These are phyloP conservation scores for Coffea canephora DNA, from an alignment of 257 asterid species.

Conservation along the genomic window DNA sequence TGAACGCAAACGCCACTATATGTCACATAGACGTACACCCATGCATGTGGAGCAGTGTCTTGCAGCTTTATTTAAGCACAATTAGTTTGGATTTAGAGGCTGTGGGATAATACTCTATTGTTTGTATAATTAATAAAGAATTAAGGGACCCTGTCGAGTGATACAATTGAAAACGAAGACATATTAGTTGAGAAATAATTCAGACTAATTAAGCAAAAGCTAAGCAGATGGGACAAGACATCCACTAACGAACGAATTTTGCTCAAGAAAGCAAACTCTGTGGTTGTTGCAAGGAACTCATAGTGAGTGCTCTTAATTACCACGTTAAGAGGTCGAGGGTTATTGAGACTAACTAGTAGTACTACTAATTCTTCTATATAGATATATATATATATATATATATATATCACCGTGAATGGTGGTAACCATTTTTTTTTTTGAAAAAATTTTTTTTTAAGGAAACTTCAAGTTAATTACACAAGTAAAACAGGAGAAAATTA, in stretches of 20 bases:
- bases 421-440: background rate
- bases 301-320: background rate
- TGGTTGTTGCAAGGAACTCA: background rate
- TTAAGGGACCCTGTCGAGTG: background rate
- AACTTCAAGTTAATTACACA: too few relatives aligned
- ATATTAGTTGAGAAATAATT: conserved; percentile 15
- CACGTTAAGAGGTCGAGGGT: background rate
- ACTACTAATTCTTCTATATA: background rate
- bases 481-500: too few relatives aligned
- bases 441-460: too few relatives aligned
- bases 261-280: background rate
- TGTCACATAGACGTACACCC: conserved; percentile 25
- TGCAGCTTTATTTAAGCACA: background rate
- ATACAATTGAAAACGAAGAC: background rate
- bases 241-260: background rate
- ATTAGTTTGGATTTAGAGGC: conserved; percentile 7
- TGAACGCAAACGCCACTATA: conserved; percentile 28
- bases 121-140: too few relatives aligned
- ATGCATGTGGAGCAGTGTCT: background rate
- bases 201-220: background rate
- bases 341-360: background rate
- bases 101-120: background rate
- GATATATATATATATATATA: too few relatives aligned
- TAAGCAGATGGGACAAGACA: background rate
- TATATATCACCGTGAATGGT: background rate